Conservation (phyloP, 1,284 basidiomycete species). For the Trametes sp. region DNA sequence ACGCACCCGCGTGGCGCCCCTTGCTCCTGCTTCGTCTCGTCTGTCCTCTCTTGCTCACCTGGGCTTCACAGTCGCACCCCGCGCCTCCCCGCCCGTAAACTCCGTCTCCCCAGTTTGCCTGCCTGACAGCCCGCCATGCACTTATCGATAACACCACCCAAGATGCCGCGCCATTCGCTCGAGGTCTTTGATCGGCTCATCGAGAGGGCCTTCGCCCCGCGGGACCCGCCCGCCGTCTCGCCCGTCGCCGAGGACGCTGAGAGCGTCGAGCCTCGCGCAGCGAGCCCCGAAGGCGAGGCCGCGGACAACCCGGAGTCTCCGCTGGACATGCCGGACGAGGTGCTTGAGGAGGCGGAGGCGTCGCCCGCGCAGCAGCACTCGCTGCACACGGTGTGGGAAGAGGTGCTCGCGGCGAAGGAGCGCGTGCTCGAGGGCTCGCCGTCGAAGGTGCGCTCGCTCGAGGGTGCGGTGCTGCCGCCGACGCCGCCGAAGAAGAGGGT, state of each 20-base stretch:
- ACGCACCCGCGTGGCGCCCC: slow-evolving; percentile 18
- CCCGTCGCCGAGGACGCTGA: slow-evolving; percentile 18
- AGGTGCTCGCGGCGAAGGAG: slow-evolving; percentile 67
- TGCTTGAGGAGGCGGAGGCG: slow-evolving; percentile 13
- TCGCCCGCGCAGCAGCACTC: slow-evolving; percentile 40
- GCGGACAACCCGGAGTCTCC: slow-evolving; percentile 37
- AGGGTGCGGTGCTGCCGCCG: slow-evolving; percentile 34
- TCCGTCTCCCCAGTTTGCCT: background rate
- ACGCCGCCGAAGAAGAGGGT: slow-evolving; percentile 26
- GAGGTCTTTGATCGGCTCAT: slow-evolving; percentile 34
- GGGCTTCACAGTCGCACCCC: background rate
- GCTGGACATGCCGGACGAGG: slow-evolving; percentile 30
- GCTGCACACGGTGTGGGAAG: slow-evolving; percentile 67
- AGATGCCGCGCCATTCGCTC: slow-evolving; percentile 33
- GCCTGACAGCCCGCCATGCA: background rate
- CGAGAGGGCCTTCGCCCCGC: slow-evolving; percentile 34
- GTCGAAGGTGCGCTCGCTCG: slow-evolving; percentile 72
- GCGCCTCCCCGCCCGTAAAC: background rate
- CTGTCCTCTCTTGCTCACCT: background rate
- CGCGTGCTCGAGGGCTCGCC: slow-evolving; percentile 67
- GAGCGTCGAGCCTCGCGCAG: too few species aligned
- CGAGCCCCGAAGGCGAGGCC: slow-evolving; percentile 20
- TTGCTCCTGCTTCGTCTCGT: background rate
- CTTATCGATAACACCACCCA: slow-evolving; percentile 18
- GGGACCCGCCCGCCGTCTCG: slow-evolving; percentile 16